phyloP scores from a whole-genome alignment of 2,329 filamentous ascomycete species.

The Helotiales sp. region DNA sequence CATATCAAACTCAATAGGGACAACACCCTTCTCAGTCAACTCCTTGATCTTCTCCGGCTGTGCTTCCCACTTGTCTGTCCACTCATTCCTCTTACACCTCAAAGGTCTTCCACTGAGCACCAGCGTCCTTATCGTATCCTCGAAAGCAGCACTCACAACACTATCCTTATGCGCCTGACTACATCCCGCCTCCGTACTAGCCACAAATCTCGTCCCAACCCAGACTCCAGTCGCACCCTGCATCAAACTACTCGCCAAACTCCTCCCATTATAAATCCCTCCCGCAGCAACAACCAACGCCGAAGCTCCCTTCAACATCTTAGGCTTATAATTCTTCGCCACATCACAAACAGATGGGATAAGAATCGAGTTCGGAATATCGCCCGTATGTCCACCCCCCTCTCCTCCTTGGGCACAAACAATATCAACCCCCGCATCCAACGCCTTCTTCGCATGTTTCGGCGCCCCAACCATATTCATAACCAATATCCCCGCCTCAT shows the following conservation, averaged over 20 bases:
- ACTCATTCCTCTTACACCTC: slow-evolving; percentile 79
- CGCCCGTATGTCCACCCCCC: slow-evolving; percentile 89
- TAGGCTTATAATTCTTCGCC: slow-evolving; percentile 58
- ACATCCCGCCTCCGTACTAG: slow-evolving; percentile 77
- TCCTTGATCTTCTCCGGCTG: slow-evolving; percentile 72
- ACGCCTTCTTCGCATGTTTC: slow-evolving; percentile 84
- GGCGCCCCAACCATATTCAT: slow-evolving; percentile 99
- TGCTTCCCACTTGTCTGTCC: slow-evolving; percentile 78
- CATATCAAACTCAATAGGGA: slow-evolving; percentile 81
- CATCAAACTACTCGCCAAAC: slow-evolving; percentile 79
- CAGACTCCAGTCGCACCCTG: slow-evolving; percentile 87
- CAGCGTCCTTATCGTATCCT: slow-evolving; percentile 79
- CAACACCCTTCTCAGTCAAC: slow-evolving; percentile 73
- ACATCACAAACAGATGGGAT: slow-evolving; percentile 87
- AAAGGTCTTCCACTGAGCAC: slow-evolving; percentile 81
- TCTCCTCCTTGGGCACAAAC: slow-evolving; percentile 92
- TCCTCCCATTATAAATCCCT: slow-evolving; percentile 80
- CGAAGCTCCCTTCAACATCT: slow-evolving; percentile 64
- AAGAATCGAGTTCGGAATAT: slow-evolving; percentile 81
- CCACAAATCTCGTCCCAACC: slow-evolving; percentile 93
- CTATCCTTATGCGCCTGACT: slow-evolving; percentile 80
- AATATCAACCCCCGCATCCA: slow-evolving; percentile 85
- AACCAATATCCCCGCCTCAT: slow-evolving; percentile 76
- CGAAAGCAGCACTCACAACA: slow-evolving; percentile 76
- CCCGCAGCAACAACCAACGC: slow-evolving; percentile 88